Evolutionary conservation across 176 grass and related monocot species (phyloP), one percentile per base, ranked within the genome.

Genomic region (Musa troglodytarum): DNA sequence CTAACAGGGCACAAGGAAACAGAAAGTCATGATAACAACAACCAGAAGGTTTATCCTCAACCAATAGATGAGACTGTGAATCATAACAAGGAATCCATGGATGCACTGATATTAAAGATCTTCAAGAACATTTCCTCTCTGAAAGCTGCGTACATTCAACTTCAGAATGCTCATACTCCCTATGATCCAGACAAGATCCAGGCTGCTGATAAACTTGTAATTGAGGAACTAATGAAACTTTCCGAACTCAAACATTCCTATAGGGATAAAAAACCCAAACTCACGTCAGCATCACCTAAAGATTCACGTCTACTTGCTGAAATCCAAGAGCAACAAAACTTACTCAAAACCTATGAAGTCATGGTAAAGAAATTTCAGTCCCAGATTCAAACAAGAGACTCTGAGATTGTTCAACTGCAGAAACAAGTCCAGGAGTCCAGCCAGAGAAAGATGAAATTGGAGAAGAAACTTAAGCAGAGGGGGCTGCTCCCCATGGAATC

Each of bases 111-210:
- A 28, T 81, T 79, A 13, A 92, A 88, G 55, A 85, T 92, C 80
- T 96, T 96, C 85, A 85, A 66, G 54, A 92, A 96, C 79, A 96
- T 96, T 80, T 96, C 93, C 79, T 96, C 89, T 77, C 88, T 96
- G 53, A 96, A 96, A 76, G 23, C 89, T 16, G 87, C 93, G 69
- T 96, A 96, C 72, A 92, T 96, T 74, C 87, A 92, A 72, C 87
- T 96, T 77, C 93, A 96, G 82, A 89, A 92, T 82, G 93, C 93
- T 11, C 93, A 96, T 79, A 96, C 93, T 24, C 93, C 93, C 54
- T 96, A 96, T 52, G 93, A 96, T 53, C 87, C 93, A 26, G 93
- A 90, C 74, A 87, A 84, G 74, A 96, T 96, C 74, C 93, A 90
- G 76, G 82, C 71, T 9, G 87, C 93, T 14, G 93, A 96, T 86